Conservation (phyloP, 768 basidiomycete species). For the Kwoniella sp. region DNA sequence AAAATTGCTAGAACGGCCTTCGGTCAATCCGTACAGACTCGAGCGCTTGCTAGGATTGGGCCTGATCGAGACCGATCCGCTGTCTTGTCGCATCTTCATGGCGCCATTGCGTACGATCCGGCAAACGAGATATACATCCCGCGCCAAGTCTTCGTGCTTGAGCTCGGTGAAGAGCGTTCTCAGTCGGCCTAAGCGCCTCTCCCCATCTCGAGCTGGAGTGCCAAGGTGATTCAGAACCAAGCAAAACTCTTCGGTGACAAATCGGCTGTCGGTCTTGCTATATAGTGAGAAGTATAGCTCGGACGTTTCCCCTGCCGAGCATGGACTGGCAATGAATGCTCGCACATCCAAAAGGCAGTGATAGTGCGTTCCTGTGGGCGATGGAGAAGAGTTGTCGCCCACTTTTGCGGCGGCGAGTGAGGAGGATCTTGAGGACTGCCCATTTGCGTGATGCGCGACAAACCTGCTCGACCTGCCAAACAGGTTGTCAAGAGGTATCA, state of each 20-base stretch:
- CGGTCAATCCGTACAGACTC: conserved; percentile 11
- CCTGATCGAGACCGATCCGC: conserved; percentile 4
- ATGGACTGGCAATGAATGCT: conserved; percentile 85
- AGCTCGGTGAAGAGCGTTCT: conserved; percentile 87
- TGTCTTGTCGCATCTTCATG: conserved; percentile 66
- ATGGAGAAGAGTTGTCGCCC: neutral
- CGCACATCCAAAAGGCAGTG: conserved; percentile 86
- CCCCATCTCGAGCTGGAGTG: conserved; percentile 49
- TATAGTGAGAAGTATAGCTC: conserved; percentile 93
- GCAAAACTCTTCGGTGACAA: conserved; percentile 90
- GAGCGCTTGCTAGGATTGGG: conserved; percentile 4
- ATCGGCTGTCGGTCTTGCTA: conserved; percentile 71
- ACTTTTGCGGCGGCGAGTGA: conserved; percentile 1
- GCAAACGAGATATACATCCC: conserved; percentile 83
- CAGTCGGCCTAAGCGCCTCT: conserved; percentile 59
- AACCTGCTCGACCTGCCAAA: conserved; percentile 18
- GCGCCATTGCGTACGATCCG: conserved; percentile 82
- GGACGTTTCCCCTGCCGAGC: conserved; percentile 82
- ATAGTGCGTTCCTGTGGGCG: conserved; percentile 62
- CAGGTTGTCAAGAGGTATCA: conserved; percentile 39
- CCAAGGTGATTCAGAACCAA: conserved; percentile 88
- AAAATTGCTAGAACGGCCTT: conserved; percentile 1
- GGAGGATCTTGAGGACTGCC: conserved; percentile 5
- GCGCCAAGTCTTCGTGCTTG: conserved; percentile 76
- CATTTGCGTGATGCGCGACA: conserved; percentile 5